Percentiles rank a stretch among this genome's conserved stretches.
Conservation (phyloP, 2,329 filamentous ascomycete species). For the Pseudogymnoascus sp. region DNA sequence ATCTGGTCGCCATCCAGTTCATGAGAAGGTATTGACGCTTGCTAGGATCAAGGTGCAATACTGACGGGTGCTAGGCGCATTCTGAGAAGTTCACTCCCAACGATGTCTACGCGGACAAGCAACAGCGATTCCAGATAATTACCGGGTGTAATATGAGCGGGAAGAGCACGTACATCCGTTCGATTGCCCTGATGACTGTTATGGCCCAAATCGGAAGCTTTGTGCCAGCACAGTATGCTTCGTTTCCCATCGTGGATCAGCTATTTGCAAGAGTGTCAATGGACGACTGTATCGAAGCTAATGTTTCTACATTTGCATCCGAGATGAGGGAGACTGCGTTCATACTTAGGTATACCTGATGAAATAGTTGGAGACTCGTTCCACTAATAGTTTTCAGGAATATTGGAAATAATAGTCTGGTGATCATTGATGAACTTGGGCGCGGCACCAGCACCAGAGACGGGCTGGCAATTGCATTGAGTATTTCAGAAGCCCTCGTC, state of each 20-base stretch:
- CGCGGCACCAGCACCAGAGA: constrained; percentile 85
- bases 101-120: constrained; percentile 75
- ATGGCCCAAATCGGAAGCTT: constrained; percentile 94
- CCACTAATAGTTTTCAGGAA: constrained; percentile 43
- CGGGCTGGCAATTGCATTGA: constrained; percentile 80
- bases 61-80: constrained; percentile 42
- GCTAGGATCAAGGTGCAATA: neutral
- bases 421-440: constrained; percentile 86
- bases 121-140: constrained; percentile 82
- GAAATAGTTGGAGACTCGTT: neutral
- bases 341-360: constrained; percentile 54
- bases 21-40: constrained; percentile 48
- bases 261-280: constrained; percentile 83
- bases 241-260: constrained; percentile 71
- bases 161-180: constrained; percentile 90
- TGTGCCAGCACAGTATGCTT: constrained; percentile 77
- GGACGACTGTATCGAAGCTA: constrained; percentile 81
- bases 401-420: constrained; percentile 66
- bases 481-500: constrained; percentile 81
- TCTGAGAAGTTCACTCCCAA: constrained; percentile 71
- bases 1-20: constrained; percentile 60
- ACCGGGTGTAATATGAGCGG: constrained; percentile 98
- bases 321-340: constrained; percentile 97
- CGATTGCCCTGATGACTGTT: constrained; percentile 73
- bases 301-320: constrained; percentile 84